phyloP scores from a whole-genome alignment of 2,329 filamentous ascomycete species.

The Penicillium concentricum region DNA sequence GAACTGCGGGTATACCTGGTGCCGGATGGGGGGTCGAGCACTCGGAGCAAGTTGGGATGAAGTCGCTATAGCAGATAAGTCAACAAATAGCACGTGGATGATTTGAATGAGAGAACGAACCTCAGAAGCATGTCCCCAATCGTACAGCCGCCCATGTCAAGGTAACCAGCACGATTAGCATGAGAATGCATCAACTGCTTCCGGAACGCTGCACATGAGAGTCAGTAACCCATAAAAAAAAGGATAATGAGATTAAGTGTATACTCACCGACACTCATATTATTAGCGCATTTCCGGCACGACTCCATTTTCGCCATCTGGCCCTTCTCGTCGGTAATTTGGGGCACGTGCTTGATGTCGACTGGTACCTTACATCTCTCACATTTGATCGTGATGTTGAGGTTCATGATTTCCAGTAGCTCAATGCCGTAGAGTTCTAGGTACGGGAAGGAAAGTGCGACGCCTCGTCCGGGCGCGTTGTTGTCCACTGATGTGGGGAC shows the following conservation, averaged over 20 bases:
- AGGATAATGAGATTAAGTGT: not conserved
- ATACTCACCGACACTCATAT: conserved; percentile 46
- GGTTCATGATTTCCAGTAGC: conserved; percentile 64
- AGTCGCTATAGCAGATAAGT: conserved; percentile 55
- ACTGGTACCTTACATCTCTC: conserved; percentile 72
- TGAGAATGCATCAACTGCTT: conserved; percentile 70
- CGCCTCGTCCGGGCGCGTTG: conserved; percentile 60
- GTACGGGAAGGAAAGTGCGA: conserved; percentile 75
- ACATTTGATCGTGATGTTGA: conserved; percentile 74
- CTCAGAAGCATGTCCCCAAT: conserved; percentile 73
- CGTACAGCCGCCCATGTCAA: conserved; percentile 73
- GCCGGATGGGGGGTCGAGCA: conserved; percentile 67
- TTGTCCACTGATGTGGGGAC: conserved; percentile 35
- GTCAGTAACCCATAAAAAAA: not conserved
- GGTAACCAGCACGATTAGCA: conserved; percentile 73
- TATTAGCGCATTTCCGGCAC: conserved; percentile 57
- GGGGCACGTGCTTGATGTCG: conserved; percentile 66
- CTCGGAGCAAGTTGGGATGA: conserved; percentile 72
- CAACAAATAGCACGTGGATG: not conserved
- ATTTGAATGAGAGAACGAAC: conserved; percentile 35
- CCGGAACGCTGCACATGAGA: conserved; percentile 51
- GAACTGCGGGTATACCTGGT: conserved; percentile 67
- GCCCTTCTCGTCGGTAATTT: conserved; percentile 47
- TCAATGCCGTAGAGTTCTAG: conserved; percentile 77
- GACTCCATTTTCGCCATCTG: conserved; percentile 46